Evolutionary conservation across 495 filamentous ascomycete genomes (phyloP), one percentile per base, ranked within the genome.

Genomic region (Neurospora cerealis): DNA sequence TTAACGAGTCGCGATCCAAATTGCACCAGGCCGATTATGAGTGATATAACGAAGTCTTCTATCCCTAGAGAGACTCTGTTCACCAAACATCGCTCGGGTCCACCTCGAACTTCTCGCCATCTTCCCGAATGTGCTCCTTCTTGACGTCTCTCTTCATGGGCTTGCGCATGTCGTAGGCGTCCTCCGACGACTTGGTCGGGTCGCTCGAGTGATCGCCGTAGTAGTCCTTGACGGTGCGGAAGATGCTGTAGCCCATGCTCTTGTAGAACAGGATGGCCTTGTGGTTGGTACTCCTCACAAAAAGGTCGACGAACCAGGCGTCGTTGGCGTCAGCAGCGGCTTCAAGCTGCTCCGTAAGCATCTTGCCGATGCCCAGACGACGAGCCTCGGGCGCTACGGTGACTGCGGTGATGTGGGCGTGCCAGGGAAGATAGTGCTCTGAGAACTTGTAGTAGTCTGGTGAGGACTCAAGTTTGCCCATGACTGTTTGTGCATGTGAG

Each of bases 111-210:
- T 91, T 86, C 83, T 96, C 92, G 34, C 96, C 96, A 75, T 97
- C 89, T 72, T 93, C 88, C 73, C 96, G 87, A 19, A 97, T 86
- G 83, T 95, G 91, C 81, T 92, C 86, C 69, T 86, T 82, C 46
- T 90, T 88, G 81, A 91, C 92, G 83, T 99, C 96, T 74, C 94
- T 87, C 81, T 87, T 92, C 82, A 95, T 89, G 69, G 93, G 90
- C 78, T 98, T 98, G 70, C 96, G 90, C 96, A 99, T 99, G 81
- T 99, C 88, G 81, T 92, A 97, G 17, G 96, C 96, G 85, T 98
- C 95, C 78, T 95, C 93, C 38, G 89, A 90, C 19, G 77, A 75
- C 69, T 81, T 79, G 46, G 80, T 89, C 10, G 90, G 90, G 79
- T 94, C 91, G 78, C 93, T 95, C 70, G 90, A 93, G 69, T 87